Conservation (phyloP, 306 rosid genomes). For the Glycine soja region DNA sequence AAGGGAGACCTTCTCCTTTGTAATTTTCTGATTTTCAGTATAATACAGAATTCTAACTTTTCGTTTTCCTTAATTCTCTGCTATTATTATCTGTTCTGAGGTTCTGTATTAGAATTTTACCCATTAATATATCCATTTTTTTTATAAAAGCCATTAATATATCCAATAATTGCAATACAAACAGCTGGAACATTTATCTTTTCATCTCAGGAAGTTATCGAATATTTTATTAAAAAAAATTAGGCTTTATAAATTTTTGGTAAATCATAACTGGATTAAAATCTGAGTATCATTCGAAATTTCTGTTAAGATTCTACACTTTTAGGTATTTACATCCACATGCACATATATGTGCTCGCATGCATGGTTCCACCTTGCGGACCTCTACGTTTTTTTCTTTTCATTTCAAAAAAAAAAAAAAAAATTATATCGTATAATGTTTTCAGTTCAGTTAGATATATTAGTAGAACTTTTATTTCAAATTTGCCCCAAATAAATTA, state of each 20-base stretch:
- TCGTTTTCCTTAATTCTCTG: no score
- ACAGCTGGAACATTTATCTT: conserved; percentile 8
- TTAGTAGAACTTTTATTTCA: no score
- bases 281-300: not conserved
- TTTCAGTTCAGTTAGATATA: no score
- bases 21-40: no score
- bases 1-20: no score
- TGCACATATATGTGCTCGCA: not conserved
- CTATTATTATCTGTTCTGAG: no score
- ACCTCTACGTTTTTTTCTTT: not conserved
- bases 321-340: not conserved
- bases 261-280: not conserved
- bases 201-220: not conserved
- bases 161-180: not conserved
- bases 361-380: not conserved
- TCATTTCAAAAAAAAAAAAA: no score
- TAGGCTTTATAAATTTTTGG: not conserved
- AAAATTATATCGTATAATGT: no score
- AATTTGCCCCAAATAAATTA: no score
- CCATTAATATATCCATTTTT: not conserved
- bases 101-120: no score
- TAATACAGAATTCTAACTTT: no score
- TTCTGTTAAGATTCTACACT: conserved; percentile 19
- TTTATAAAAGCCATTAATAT: no score
- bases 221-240: not conserved